These are phyloP conservation scores for Termitomyces sp. DNA, from an alignment of 768 basidiomycete species.

Conservation along the genomic window DNA sequence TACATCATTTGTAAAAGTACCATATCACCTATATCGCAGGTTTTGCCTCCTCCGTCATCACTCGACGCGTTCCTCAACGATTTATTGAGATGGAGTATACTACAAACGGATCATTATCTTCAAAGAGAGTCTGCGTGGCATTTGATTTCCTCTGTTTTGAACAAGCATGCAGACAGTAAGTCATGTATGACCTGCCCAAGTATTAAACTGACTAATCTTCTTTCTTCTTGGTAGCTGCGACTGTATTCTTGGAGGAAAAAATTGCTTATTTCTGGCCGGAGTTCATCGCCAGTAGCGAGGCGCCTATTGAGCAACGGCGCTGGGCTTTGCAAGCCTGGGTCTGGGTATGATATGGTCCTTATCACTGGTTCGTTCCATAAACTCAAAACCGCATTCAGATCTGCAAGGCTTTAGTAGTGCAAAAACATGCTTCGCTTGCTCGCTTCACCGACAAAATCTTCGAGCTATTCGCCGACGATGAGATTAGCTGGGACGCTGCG, in stretches of 20 bases:
- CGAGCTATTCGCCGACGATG: constrained; percentile 62
- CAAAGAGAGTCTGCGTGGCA: constrained; percentile 58
- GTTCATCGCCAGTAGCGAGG: constrained; percentile 35
- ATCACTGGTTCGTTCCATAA: background rate
- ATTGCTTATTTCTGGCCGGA: constrained; percentile 46
- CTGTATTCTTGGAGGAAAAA: constrained; percentile 39
- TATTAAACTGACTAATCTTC: background rate
- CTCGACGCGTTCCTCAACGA: constrained; percentile 48
- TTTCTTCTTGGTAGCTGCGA: constrained; percentile 34
- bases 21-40: constrained; percentile 32
- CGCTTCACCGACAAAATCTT: constrained; percentile 64
- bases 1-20: background rate
- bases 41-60: constrained; percentile 45
- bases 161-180: constrained; percentile 73
- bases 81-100: constrained; percentile 60
- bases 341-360: constrained; percentile 48
- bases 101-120: constrained; percentile 37
- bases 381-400: constrained; percentile 42
- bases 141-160: constrained; percentile 65
- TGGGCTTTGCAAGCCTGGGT: constrained; percentile 59
- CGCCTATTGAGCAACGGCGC: constrained; percentile 36
- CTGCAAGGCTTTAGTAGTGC: constrained; percentile 74
- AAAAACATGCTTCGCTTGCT: constrained; percentile 59
- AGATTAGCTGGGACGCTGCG: constrained; percentile 71
- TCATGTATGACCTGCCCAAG: background rate